Evolutionary conservation across 2,329 filamentous ascomycete species (phyloP), one percentile per base, ranked within the genome.

Genomic region (Verticillium tricorpus): DNA sequence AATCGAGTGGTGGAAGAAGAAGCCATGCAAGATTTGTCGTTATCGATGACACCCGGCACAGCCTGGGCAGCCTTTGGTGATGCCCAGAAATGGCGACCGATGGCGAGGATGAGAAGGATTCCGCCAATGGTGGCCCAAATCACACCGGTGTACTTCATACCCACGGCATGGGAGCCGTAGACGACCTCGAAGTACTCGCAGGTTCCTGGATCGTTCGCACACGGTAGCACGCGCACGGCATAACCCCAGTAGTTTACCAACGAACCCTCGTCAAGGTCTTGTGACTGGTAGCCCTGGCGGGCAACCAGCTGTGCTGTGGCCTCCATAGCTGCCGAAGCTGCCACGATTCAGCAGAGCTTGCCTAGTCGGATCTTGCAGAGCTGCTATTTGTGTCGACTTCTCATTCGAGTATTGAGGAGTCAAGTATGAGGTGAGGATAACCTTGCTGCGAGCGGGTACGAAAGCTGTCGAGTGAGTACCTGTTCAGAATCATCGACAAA

Each of bases 131-230:
- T 78, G 4, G 76, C 71, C 82, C 82, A 85, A 32, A 85, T 66
- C 52, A 82, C 78, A 52, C 80, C 82, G 0, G 73, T 73, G 68
- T 83, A 84, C 37, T 82, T 65, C 77, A 85, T 82, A 17, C 80
- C 74, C 5, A 73, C 61, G 62, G 83, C 82, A 67, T 85, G 82
- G 15, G 77, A 71, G 28, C 66, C 64, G 63, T 85, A 85, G 57
- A 84, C 80, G 37, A 77, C 73, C 62, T 85, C 82, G 56, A 85
- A 78, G 67, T 82, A 82, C 39, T 69, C 77, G 69, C 80, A 82
- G 9, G 78, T 78, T n/a, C 78, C 80, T 15, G 72, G 66, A 62
- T 82, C 80, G 67, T 74, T 79, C 57, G 72, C 75, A 69, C 80
- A 82, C 2, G 80, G 80, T 3, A 82, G 39, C 0, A 76, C 72